Base-by-base conservation (phyloP, 148 eudicot genomes). In the Camellia granthamiana region DNA sequence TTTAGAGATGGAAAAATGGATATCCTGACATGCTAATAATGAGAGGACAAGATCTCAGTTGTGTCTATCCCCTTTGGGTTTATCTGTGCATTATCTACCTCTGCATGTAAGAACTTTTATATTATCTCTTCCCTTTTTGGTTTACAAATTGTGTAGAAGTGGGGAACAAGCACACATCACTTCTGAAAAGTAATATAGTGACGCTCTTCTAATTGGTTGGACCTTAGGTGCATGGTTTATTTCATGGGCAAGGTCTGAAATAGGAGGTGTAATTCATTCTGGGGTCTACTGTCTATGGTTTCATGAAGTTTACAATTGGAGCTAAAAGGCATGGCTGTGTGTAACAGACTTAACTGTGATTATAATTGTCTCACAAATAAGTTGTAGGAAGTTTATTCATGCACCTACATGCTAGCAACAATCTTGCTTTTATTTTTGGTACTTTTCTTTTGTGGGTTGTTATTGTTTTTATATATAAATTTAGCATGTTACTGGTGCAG, bases 401-500 rank as follows among this genome's bases (percentile, higher is more conserved):
- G 7, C 18, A 13, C 10, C 0, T 72, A 23, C 55, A 60, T 42
- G 52, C 38, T 60, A 10, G 5, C 52, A 61, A 61, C 15, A 60
- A 61, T 46, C 38, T 70, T 76, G 46, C 11, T 64, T 10, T 75
- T 66, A 2, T 19, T 75, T 67, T 42, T 18, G 72, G 10, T 38
- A 52, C 47, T 65, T 16, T 52, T 51, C 16, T 54, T 75, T 56
- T 12, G 19, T 15, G 52, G 84, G 11, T 67, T 52, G 71, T 21
- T 43, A 19, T 55, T 68, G 23, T 8, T 19, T 9, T 19, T 72
- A 4, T 19, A n/a, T 49, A 52, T 62, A 60, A 44, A 43, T 51
- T 68, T 77, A 23, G 76, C 60, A 47, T 63, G 63, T 79, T 74
- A 46, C 73, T 78, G 81, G 51, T 74, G 58, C 91, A 92, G 94